These are phyloP conservation scores for Apiospora arundinis DNA, from an alignment of 2,329 filamentous ascomycete genomes.

Conservation along the genomic window DNA sequence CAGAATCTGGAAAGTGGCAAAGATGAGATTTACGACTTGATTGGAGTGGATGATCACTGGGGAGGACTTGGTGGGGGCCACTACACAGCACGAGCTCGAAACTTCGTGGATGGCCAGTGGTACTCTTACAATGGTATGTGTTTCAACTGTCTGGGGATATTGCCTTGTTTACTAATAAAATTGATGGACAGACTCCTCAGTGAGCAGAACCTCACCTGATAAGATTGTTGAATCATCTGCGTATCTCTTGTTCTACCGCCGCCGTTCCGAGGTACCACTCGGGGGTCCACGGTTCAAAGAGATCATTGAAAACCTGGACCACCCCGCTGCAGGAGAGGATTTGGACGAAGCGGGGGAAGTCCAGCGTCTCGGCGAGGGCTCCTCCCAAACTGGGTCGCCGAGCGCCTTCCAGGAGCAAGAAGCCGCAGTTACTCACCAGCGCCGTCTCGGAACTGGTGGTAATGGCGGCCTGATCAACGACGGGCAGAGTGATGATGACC, in stretches of 20 bases:
- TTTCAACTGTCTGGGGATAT: background rate
- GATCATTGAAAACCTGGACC: constrained; percentile 69
- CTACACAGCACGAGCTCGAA: constrained; percentile 94
- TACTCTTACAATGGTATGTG: constrained; percentile 93
- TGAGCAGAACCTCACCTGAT: constrained; percentile 66
- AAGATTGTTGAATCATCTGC: constrained; percentile 77
- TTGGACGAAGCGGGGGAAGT: constrained; percentile 73
- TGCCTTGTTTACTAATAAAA: constrained; percentile 46
- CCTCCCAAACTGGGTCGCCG: constrained; percentile 90
- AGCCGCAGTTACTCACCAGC: constrained; percentile 78
- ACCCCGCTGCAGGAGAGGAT: constrained; percentile 55
- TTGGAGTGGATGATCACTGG: constrained; percentile 95
- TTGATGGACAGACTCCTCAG: constrained; percentile 70
- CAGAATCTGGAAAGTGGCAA: constrained; percentile 82
- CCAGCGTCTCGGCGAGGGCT: constrained; percentile 81
- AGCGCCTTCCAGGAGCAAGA: constrained; percentile 72
- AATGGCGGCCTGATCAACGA: constrained; percentile 39
- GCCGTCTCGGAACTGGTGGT: constrained; percentile 61
- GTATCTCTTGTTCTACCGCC: constrained; percentile 95
- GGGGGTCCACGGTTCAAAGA: constrained; percentile 78
- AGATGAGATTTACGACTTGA: constrained; percentile 86
- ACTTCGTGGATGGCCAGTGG: constrained; percentile 88
- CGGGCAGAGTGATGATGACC: constrained; percentile 31
- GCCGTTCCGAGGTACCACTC: constrained; percentile 77
- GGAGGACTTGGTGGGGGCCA: constrained; percentile 93